Base-by-base conservation (phyloP, 2,329 filamentous ascomycete species). In the Diplodia seriata region DNA sequence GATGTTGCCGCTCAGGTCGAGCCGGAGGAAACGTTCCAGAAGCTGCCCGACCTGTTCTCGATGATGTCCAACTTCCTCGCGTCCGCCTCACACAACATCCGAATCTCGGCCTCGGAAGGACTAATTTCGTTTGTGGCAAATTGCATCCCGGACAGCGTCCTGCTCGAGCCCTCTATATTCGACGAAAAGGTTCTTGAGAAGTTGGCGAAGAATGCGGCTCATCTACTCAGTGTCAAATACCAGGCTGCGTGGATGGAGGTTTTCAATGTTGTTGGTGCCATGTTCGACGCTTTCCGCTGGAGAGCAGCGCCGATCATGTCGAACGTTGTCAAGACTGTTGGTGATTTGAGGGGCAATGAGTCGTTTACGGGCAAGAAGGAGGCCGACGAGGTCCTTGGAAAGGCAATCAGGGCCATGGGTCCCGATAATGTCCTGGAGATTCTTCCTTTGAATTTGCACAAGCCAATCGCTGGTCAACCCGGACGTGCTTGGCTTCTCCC, bases 401-500 rank as follows among this genome's bases (percentile, higher is more conserved):
- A 91, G 75, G 95, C 94, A 5, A 89, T 98, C 70, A 87, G 89
- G 70, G 93, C 93, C 9, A 95, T 97, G 89, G 95, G 95, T 0
- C 93, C 95, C 0, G 91, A 93, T 71, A 88, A 89, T 4, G 91
- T 97, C 0, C 86, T 99, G 36, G 85, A 87, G 0, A 89, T 96
- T 26, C 85, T 99, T 40, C 94, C 95, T 4, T 82, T 97, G 69
- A 98, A 98, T 77, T 86, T 99, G 12, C 84, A 88, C 51, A 91
- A 90, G 75, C 91, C 93, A 26, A 88, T 88, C 71, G 86, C 89
- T 73, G 91, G 90, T 18, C 88, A 97, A 75, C 87, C 91, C 29
- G 95, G 95, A 64, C 87, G 95, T 75, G 95, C 95, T 18, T 99
- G 95, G 95, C 87, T 99, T 82, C 86, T 99, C 63, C 95, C 95